Percentiles rank a stretch among this genome's conserved stretches.
Evolutionary conservation across 108 stramenopile species (phyloP).

Genomic region (Nitzschia sp.): DNA sequence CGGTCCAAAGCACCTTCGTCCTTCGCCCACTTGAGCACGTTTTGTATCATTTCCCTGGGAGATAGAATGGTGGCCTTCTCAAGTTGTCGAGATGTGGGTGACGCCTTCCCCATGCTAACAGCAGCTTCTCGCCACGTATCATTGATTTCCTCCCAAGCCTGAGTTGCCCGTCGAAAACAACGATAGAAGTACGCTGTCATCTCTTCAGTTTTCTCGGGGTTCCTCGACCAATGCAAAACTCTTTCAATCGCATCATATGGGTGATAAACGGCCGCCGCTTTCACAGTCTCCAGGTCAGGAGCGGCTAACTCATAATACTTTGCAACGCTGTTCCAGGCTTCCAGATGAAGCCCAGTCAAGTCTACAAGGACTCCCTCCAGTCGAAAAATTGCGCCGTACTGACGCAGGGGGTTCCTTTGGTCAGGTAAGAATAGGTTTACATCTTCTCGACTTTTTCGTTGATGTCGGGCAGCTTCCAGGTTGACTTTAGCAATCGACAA

Average conservation of each 20-base stretch:
- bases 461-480: too few species aligned
- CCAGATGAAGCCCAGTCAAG: slow-evolving; percentile 57
- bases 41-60: too few species aligned
- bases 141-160: slow-evolving; percentile 37
- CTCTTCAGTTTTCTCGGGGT: slow-evolving; percentile 40
- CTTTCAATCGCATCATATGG: slow-evolving; percentile 63
- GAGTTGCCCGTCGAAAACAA: slow-evolving; percentile 50
- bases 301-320: slow-evolving; percentile 45
- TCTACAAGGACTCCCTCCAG: slow-evolving; percentile 78
- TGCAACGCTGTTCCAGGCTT: slow-evolving; percentile 72
- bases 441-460: too few species aligned
- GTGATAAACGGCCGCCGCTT: slow-evolving; percentile 51
- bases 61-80: too few species aligned
- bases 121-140: too few species aligned
- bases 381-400: slow-evolving; percentile 76
- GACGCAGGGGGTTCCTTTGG: too few species aligned
- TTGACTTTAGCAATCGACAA: too few species aligned
- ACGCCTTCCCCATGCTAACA: too few species aligned
- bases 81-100: too few species aligned
- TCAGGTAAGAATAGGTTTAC: too few species aligned
- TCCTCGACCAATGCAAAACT: slow-evolving; percentile 67
- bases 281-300: slow-evolving; percentile 49
- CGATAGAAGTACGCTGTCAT: slow-evolving; percentile 39
- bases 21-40: too few species aligned
- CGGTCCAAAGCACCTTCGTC: too few species aligned